A percentile compares a stretch with the other conserved stretches of the same genome.
Evolutionary conservation across 2,329 filamentous ascomycete genomes (phyloP).

Genomic region (Penicillium sp.): DNA sequence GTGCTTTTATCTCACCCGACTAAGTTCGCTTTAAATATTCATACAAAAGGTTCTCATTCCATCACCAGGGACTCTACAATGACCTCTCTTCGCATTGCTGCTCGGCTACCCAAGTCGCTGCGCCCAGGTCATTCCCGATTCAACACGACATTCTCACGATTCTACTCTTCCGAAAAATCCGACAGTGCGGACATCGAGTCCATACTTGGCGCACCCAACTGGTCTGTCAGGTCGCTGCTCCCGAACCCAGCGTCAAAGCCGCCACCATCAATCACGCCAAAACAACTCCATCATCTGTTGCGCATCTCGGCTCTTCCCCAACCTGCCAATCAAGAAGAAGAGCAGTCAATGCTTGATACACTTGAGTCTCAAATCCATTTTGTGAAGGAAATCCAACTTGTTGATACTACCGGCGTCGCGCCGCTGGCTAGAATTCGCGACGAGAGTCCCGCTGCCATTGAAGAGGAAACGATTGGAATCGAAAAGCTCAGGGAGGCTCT

Average conservation of each 20-base stretch:
- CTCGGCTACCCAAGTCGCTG: conserved; percentile 16
- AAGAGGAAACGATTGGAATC: conserved; percentile 41
- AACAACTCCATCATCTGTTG: conserved; percentile 77
- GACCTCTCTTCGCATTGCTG: conserved; percentile 14
- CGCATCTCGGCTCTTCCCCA: conserved; percentile 82
- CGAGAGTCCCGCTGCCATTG: conserved; percentile 47
- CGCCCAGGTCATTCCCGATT: background rate
- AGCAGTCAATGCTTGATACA: conserved; percentile 68
- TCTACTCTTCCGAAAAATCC: conserved; percentile 25
- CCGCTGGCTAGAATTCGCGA: conserved; percentile 79
- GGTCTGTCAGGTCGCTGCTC: conserved; percentile 78
- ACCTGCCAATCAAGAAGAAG: conserved; percentile 61
- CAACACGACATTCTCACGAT: conserved; percentile 9
- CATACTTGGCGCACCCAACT: conserved; percentile 68
- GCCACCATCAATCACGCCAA: conserved; percentile 53
- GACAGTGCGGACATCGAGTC: conserved; percentile 31
- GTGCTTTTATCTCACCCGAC: background rate
- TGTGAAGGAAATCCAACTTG: conserved; percentile 77
- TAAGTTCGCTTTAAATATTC: background rate
- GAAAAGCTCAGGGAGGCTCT: conserved; percentile 38
- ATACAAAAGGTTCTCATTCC: background rate
- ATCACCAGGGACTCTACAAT: conserved; percentile 2
- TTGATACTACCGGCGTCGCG: conserved; percentile 69
- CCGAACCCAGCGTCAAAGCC: conserved; percentile 42
- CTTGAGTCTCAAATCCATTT: conserved; percentile 84